Base-by-base conservation (phyloP, 371 early-diverging fungal genomes). In the Mortierella sp. region DNA sequence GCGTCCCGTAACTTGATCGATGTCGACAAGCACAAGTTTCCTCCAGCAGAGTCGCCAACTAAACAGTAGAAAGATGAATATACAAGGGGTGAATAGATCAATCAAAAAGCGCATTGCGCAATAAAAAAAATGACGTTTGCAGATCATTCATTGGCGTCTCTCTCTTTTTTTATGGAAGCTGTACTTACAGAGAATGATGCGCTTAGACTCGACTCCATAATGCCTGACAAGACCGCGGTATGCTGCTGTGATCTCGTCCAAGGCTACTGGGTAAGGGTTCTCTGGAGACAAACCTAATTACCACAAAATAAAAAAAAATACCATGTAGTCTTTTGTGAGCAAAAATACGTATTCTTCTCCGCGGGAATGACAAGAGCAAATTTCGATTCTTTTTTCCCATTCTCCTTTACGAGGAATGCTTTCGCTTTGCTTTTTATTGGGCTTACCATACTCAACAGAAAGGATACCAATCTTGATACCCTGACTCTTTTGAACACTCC, bases 371-470 rank as follows among this genome's bases (percentile, higher is more conserved):
- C 40, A 34, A 39, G 24, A 47, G 37, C 16, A 55, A 44, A 16
- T 22, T 26, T 31, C 41, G 58, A 71, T 26, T 14, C 11, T 19
- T 24, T 48, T n/a, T n/a, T n/a, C n/a, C n/a, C n/a, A n/a, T n/a
- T n/a, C n/a, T n/a, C n/a, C n/a, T n/a, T n/a, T n/a, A n/a, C n/a
- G n/a, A n/a, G n/a, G n/a, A n/a, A n/a, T n/a, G n/a, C n/a, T n/a
- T n/a, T n/a, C n/a, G n/a, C n/a, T n/a, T n/a, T 19, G 34, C 14
- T 22, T 31, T 19, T 55, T 37, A 5, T 43, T 44, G 14, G n/a
- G n/a, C 66, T 67, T 88, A 88, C 91, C 85, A 71, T 91, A 91
- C 66, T 91, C 88, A 6, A 90, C 76, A 7, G 90, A 87, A 76
- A 91, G 81, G n/a, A 91, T 85, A 19, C 88, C 86, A 31, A 88